These are phyloP conservation scores for Suhomyces taliae DNA, from an alignment of 1,139 yeast species.

Conservation along the genomic window DNA sequence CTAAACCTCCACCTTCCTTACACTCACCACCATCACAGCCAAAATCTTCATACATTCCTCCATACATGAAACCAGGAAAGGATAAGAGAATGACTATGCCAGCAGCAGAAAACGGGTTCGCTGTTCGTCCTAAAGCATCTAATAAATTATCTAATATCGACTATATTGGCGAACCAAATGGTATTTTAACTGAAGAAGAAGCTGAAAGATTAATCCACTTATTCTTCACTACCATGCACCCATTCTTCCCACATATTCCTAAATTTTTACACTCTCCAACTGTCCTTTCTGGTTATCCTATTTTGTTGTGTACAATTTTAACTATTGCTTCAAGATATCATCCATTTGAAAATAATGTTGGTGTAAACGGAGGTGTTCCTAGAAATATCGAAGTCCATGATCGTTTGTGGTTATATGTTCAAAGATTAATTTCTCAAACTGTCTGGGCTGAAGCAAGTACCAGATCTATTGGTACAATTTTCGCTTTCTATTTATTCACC, in stretches of 20 bases:
- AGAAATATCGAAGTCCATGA: slow-evolving; percentile 69
- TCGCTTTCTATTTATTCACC: slow-evolving; percentile 81
- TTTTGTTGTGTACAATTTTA: slow-evolving; percentile 73
- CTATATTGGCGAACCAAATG: slow-evolving; percentile 58
- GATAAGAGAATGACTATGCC: slow-evolving; percentile 35
- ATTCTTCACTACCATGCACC: slow-evolving; percentile 80
- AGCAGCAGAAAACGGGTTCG: slow-evolving; percentile 47
- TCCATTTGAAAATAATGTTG: slow-evolving; percentile 44
- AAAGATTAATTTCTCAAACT: slow-evolving; percentile 76
- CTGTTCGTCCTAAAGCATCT: slow-evolving; percentile 56
- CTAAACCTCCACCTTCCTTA: slow-evolving; percentile 5
- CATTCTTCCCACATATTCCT: slow-evolving; percentile 87
- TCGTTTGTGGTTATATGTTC: slow-evolving; percentile 80
- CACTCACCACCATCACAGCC: not conserved
- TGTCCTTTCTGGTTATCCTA: slow-evolving; percentile 73
- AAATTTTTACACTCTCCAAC: slow-evolving; percentile 65
- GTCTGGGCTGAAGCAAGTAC: slow-evolving; percentile 96
- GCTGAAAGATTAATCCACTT: slow-evolving; percentile 62
- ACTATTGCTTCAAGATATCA: slow-evolving; percentile 80
- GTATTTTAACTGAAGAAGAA: slow-evolving; percentile 65
- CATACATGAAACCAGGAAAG: slow-evolving; percentile 12
- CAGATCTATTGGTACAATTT: slow-evolving; percentile 80
- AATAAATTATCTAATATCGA: slow-evolving; percentile 58
- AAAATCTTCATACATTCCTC: slow-evolving; percentile 11
- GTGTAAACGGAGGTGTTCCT: slow-evolving; percentile 32